Evolutionary conservation across 2,329 filamentous ascomycete species (phyloP), one percentile per base, ranked within the genome.

Genomic region (Metarhizium rileyi): DNA sequence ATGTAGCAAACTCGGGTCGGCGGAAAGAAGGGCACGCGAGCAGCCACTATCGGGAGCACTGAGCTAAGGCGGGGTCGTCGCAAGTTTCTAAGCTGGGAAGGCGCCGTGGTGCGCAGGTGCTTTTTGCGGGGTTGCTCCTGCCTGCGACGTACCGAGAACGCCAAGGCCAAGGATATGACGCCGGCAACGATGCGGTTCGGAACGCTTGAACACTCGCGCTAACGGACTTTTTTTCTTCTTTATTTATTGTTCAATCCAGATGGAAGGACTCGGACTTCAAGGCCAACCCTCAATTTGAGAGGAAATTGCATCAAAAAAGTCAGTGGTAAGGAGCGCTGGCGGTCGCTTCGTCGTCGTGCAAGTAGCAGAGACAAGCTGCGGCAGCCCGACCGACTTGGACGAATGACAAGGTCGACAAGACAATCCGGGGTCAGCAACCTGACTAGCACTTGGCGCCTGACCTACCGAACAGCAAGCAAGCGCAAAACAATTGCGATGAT

Each of bases 51-150:
- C 28, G 49, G 41, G 33, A 51, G n/a, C n/a, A n/a, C n/a, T n/a
- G n/a, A 48, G 25, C 30, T 20, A 14, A 35, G 40, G 49, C 49
- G 45, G 45, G 41, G 45, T 50, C 28, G 40, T 46, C 43, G 27
- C 28, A 42, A 22, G 20, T 42, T 42, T 25, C 38, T 42, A 27
- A 23, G 35, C 23, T 28, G 3, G 26, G 26, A 14, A 46, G 23
- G 48, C 48, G 35, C 6, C 6, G 18, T 25, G 38, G 38, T 42
- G 20, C 18, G 18, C 38, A 41, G 45, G 23, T 9, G 45, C 23
- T 44, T 44, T n/a, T 18, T 49, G 47, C 47, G 47, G 47, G 47
- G 47, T 49, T 35, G 18, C 16, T 10, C 35, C 35, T 38, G 22
- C 42, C 33, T 18, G 28, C 28, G 27, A 25, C 20, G 47, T 48